Evolutionary conservation across 192 early-diverging fungal genomes (phyloP), one percentile per base, ranked within the genome.

Genomic region (Chytriomyces hyalinus): DNA sequence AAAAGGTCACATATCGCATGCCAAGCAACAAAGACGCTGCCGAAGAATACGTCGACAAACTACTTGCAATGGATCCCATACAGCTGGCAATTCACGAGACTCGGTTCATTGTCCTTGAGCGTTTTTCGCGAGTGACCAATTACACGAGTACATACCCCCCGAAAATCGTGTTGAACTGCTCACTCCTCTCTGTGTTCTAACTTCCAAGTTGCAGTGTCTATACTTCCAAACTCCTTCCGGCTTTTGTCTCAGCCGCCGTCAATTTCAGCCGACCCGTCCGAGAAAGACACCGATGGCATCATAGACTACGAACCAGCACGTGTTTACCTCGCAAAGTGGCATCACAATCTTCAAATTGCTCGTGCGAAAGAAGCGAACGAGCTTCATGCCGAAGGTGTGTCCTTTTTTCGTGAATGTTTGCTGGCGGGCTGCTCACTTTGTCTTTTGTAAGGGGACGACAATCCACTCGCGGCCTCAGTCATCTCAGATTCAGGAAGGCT

Each of bases 291-390:
- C 61, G 73, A 65, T 47, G 73, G 79, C 76, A n/a, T 85, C 81
- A 63, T 83, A 75, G 87, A 88, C 49, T 88, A 88, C 73, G 84
- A 86, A 50, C 79, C 83, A 46, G 84, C 84, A 15, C 79, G 80
- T 11, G 81, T 83, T n/a, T 88, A 86, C 74, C 51, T 88, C 48
- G 81, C 83, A 10, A 48, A 73, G 47, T 88, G 76, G 73, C 70
- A 80, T 5, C 76, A 80, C 62, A 84, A 84, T 4, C 61, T 85
- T 47, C 79, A 83, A 47, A 65, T 73, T 28, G 57, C 76, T 48
- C 70, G 80, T 26, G 36, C 36, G 1, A 36, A 36, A 36, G 36
- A 36, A 36, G 36, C 36, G 53, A 57, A 57, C 2, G 44, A 49
- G n/a, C 46, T 73, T 24, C 80, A 84, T 68, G 81, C 65, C 9